Base-by-base conservation (phyloP, 2,329 filamentous ascomycete species). In the Cladosporium sp. region DNA sequence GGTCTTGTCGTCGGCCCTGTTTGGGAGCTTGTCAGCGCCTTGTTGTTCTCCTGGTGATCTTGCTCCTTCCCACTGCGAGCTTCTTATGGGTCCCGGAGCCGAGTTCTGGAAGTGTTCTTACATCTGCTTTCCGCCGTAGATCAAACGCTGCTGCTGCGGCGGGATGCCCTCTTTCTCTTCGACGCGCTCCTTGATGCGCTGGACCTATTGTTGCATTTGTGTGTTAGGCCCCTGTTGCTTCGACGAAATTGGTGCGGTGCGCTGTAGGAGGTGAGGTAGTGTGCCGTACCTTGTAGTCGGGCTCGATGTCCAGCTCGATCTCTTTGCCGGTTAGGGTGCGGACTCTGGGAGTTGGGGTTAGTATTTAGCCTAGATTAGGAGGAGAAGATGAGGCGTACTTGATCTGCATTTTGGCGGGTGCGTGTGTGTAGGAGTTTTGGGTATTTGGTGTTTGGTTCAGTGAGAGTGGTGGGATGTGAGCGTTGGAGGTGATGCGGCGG, bases 91-190 rank as follows among this genome's bases (percentile, higher is more conserved):
- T 35, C 10, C 10, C n/a, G 5, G 3, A 9, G 16, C 16, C 16
- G 16, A 18, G 16, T 18, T 18, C 16, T 18, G 16, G 16, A 18
- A 18, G 34, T 11, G 34, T 11, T 35, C 71, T 49, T 64, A 96
- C 93, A 98, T 96, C 72, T 98, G 93, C 78, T 98, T 98, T 66
- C 93, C 93, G 50, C 92, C 90, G 68, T 86, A 96, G 66, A 98
- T 98, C 60, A 98, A 77, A 54, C 93, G 85, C 74, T 98, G 93
- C 74, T 98, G 93, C 14, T 93, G 90, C 1, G 93, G 93, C 41
- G 93, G 92, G 64, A 98, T 98, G 53, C 93, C 93, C 70, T 97
- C 93, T 75, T 97, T 97, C 77, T 98, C 93, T 73, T 98, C 93
- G 52, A 98, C 93, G 66, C 92, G 91, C 75, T 97, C 93, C 80